Evolutionary conservation across 2,329 filamentous ascomycete genomes (phyloP).

Genomic region (Venturia oleaginea): DNA sequence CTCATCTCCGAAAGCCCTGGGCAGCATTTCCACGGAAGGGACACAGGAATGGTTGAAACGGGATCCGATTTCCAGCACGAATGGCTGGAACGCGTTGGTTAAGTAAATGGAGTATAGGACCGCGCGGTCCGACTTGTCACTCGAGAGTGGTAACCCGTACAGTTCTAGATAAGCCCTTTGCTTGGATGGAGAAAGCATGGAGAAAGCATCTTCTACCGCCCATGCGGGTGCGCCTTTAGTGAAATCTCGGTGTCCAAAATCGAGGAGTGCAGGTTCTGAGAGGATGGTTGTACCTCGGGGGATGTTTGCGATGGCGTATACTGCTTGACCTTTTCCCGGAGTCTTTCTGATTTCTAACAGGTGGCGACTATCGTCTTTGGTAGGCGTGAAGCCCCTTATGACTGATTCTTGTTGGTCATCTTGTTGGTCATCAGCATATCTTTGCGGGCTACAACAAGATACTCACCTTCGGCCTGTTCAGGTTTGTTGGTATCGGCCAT

Average conservation of each 20-base stretch:
- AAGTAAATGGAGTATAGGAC: not conserved
- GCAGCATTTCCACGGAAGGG: not conserved
- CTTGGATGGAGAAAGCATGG: not conserved
- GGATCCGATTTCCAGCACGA: not conserved
- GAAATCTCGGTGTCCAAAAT: not conserved
- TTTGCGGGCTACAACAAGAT: not conserved
- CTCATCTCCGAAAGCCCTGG: not conserved
- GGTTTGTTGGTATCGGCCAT: not conserved
- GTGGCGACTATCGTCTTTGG: not conserved
- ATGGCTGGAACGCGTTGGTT: not conserved
- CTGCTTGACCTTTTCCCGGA: not conserved
- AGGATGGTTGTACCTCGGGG: not conserved
- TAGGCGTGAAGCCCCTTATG: not conserved
- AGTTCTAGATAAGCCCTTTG: not conserved
- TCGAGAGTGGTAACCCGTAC: not conserved
- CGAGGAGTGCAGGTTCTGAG: not conserved
- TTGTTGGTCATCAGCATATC: not conserved
- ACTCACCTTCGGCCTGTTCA: not conserved
- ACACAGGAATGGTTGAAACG: not conserved
- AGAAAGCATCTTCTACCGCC: not conserved
- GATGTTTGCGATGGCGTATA: not conserved
- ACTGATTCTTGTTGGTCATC: not conserved
- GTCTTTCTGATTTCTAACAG: not conserved
- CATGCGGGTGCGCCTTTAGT: too few relatives aligned
- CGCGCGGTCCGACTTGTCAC: not conserved